phyloP scores from a whole-genome alignment of 176 grass and related monocot species.

The Phragmites australis region DNA sequence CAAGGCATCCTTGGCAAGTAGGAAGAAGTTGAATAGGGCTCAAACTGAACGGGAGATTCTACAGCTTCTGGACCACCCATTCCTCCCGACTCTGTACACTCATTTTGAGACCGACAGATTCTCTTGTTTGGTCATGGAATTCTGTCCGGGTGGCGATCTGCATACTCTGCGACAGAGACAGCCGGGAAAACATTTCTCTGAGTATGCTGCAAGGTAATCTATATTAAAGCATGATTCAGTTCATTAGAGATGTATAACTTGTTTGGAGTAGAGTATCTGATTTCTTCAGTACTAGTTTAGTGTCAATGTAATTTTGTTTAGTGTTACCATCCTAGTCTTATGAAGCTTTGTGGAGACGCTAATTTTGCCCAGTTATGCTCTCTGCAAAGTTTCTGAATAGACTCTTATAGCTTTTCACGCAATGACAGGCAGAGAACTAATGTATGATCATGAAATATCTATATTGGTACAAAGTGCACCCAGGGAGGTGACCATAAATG shows the following conservation, averaged over 20 bases:
- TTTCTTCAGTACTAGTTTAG: background rate
- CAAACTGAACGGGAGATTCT: constrained; percentile 92
- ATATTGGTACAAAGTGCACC: constrained; percentile 13
- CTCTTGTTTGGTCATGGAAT: constrained; percentile 96
- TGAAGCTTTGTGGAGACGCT: background rate
- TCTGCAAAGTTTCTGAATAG: background rate
- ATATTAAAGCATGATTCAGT: background rate
- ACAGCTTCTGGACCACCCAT: constrained; percentile 86
- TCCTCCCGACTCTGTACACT: constrained; percentile 84
- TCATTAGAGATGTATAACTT: background rate
- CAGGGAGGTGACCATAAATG: background rate
- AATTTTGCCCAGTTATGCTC: constrained; percentile 6
- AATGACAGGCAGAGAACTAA: constrained; percentile 24
- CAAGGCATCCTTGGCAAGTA: constrained; percentile 80
- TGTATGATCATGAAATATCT: too few species aligned
- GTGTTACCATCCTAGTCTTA: constrained; percentile 1
- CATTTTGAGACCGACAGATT: constrained; percentile 93
- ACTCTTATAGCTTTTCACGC: background rate
- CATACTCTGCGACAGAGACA: constrained; percentile 87
- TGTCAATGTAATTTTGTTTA: background rate
- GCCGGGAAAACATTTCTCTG: constrained; percentile 80
- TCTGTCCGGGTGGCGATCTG: constrained; percentile 91
- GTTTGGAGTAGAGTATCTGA: background rate
- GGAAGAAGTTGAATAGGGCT: constrained; percentile 89
- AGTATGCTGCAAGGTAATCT: constrained; percentile 81